Conservation (phyloP, 169 alveolate species). For the Eimeria necatrix region DNA sequence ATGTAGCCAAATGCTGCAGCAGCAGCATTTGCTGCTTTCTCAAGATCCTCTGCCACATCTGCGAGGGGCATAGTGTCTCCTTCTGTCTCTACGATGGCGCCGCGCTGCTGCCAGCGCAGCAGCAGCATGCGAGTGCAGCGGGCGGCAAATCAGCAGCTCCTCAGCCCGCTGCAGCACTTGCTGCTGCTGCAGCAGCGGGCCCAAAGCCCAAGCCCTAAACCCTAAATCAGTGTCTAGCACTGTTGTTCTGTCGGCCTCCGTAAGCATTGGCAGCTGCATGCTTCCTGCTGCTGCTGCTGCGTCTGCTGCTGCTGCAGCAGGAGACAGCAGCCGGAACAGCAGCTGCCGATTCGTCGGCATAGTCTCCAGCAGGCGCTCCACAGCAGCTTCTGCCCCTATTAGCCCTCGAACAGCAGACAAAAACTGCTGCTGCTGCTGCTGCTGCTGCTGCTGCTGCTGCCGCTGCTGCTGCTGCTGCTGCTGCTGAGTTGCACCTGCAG, state of each 20-base stretch:
- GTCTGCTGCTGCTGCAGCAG: conserved; percentile 57
- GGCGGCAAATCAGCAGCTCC: conserved; percentile 59
- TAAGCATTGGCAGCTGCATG: conserved; percentile 29
- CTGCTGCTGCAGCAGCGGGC: conserved; percentile 68
- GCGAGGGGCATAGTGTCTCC: conserved; percentile 72
- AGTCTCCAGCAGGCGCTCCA: conserved; percentile 51
- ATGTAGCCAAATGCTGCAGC: conserved; percentile 53
- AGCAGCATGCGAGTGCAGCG: conserved; percentile 57
- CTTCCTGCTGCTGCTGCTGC: conserved; percentile 68
- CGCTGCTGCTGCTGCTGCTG: background rate
- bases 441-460: conserved; percentile 7
- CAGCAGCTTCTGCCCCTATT: conserved; percentile 12
- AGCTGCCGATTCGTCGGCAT: conserved; percentile 49
- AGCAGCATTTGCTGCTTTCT: conserved; percentile 6
- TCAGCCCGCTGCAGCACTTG: conserved; percentile 63
- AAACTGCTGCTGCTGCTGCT: conserved; percentile 51
- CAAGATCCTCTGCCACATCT: conserved; percentile 60
- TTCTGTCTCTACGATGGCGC: conserved; percentile 43
- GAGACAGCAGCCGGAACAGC: conserved; percentile 38
- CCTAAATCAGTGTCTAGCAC: conserved; percentile 44
- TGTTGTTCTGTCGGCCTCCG: conserved; percentile 50
- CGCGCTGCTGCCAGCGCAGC: conserved; percentile 60
- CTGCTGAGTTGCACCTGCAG: conserved; percentile 13
- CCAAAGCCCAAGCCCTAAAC: conserved; percentile 33
- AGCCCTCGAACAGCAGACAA: conserved; percentile 50